Percentiles rank a stretch among this genome's conserved stretches.
phyloP scores from a whole-genome alignment of 2,329 filamentous ascomycete species.

The Fusarium zealandicum region DNA sequence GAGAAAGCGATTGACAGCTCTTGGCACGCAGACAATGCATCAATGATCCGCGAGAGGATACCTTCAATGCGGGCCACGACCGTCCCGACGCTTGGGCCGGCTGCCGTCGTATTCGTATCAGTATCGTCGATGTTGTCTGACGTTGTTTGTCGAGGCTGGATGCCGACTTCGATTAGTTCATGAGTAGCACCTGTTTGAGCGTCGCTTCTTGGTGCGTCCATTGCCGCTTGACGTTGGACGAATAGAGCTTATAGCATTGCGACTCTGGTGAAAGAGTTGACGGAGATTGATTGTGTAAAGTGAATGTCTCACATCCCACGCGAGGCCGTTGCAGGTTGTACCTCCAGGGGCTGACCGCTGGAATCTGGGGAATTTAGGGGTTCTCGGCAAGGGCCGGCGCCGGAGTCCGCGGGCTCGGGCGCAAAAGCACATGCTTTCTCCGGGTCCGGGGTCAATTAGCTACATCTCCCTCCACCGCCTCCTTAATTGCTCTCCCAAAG shows the following conservation, averaged over 20 bases:
- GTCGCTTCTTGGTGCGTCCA: conserved; percentile 6
- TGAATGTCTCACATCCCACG: conserved; percentile 6
- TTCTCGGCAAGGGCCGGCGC: conserved; percentile 23
- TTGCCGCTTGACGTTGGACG: background rate
- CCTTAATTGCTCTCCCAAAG: conserved; percentile 12
- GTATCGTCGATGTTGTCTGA: conserved; percentile 1
- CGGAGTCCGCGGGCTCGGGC: conserved; percentile 12
- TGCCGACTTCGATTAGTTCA: conserved; percentile 10
- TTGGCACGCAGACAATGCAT: conserved; percentile 37
- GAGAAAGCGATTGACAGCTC: conserved; percentile 42
- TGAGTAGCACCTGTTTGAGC: conserved; percentile 16
- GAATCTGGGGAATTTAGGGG: conserved; percentile 8
- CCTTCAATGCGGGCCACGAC: conserved; percentile 48
- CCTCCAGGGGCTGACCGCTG: conserved; percentile 35
- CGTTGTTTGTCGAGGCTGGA: conserved; percentile 1
- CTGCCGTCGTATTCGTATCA: conserved; percentile 38
- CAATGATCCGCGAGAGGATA: conserved; percentile 43
- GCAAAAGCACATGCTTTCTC: conserved; percentile 28
- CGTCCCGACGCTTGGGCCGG: conserved; percentile 26
- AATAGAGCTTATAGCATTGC: background rate
- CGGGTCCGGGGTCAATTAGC: background rate
- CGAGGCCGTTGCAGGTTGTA: background rate
- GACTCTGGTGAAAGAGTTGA: background rate
- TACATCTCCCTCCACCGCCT: conserved; percentile 21
- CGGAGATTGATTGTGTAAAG: background rate